Base-by-base conservation (phyloP, 2,329 filamentous ascomycete genomes). In the Fusarium falciforme region DNA sequence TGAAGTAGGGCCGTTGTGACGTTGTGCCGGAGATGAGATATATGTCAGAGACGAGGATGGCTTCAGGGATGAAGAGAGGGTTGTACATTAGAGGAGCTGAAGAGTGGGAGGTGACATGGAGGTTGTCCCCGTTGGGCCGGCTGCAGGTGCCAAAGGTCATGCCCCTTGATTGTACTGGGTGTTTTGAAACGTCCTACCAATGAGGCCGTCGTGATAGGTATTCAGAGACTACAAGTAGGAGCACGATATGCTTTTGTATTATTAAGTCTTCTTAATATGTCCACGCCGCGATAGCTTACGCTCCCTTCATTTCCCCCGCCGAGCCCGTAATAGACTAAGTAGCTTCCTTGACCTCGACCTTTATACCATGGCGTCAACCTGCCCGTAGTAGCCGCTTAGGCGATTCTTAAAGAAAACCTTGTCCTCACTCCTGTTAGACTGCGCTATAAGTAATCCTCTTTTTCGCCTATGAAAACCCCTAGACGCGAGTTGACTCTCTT, bases 1-100 rank as follows among this genome's bases (percentile, higher is more conserved):
- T 20, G 55, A 70, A 70, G 35, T 59, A 71, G 58, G 38, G 42
- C 62, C 59, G 61, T 61, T 29, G 64, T 57, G 54, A 63, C n/a
- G 40, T 58, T 35, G n/a, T 60, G 61, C 70, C 29, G 42, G 52
- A 44, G 27, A 47, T 61, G 49, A 67, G 57, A 38, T 27, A 20
- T 17, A 38, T 20, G 40, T 4, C 12, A 31, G 33, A 47, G 16
- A n/a, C 47, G 35, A 22, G 22, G 22, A 6, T 38, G 33, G 42
- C 22, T 16, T 27, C 25, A 44, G 11, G 14, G 29, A 11, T 7
- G 16, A n/a, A 33, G 16, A 14, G 6, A 20, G 57, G 36, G 14
- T 54, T 11, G 33, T 58, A 47, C 52, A 14, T 35, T 35, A 31
- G 14, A 20, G 29, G 52, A 35, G 52, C 31, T 55, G 52, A 33